Conservation (phyloP, 75 land plant genomes). For the Selaginella tamariscina region DNA sequence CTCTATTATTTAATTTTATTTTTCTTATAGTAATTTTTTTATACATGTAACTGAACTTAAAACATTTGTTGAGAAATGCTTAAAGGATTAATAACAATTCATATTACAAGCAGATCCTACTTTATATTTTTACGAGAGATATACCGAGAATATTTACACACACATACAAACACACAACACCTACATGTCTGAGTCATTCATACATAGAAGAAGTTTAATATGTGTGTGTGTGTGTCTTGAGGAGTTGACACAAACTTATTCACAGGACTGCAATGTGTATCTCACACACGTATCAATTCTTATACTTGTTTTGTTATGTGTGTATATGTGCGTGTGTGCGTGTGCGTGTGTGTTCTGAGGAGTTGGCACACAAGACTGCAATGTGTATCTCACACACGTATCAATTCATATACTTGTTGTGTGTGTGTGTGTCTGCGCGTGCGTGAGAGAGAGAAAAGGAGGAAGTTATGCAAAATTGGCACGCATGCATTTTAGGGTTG, state of each 20-base stretch:
- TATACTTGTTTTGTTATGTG: not conserved
- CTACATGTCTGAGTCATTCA: not conserved
- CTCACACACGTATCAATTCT: not conserved
- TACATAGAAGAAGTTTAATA: not conserved
- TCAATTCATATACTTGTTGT: not conserved
- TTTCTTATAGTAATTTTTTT: not conserved
- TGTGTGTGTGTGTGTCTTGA: not conserved
- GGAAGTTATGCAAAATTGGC: too few species aligned
- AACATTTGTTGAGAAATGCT: not conserved
- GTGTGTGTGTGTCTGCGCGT: too few species aligned
- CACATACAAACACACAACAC: not conserved
- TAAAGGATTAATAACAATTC: not conserved
- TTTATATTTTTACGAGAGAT: not conserved
- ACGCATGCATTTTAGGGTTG: too few species aligned
- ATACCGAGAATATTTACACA: not conserved
- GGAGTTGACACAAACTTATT: not conserved
- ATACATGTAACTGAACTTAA: not conserved
- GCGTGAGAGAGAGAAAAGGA: too few species aligned
- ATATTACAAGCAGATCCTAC: not conserved
- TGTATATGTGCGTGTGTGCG: slow-evolving; percentile 3
- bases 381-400: too few species aligned
- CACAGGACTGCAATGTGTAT: not conserved
- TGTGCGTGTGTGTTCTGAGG: too few species aligned
- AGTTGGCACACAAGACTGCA: too few species aligned
- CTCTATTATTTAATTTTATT: not conserved